Base-by-base conservation (phyloP, 2,329 filamentous ascomycete genomes). In the Clarireedia sp. region DNA sequence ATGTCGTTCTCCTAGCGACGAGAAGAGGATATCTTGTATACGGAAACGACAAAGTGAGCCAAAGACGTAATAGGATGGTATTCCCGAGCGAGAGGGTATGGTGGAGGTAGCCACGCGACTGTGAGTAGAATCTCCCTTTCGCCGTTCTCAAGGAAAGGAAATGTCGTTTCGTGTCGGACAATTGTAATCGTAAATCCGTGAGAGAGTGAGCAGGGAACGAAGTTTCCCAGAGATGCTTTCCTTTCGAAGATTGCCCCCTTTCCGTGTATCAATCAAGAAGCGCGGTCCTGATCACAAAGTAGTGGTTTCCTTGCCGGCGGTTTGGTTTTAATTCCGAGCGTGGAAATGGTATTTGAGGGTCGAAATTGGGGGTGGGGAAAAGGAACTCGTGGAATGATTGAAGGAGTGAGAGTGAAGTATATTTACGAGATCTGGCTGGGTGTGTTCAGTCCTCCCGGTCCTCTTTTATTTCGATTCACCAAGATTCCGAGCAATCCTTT, bases 91-190 rank as follows among this genome's bases (percentile, higher is more conserved):
- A 36, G 16, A 49, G n/a, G 45, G 24, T 26, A 53, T 14, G 46
- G 33, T 43, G 46, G 24, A 50, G 38, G 46, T 55, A 55, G 52
- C 52, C 52, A 55, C 52, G 52, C 46, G 26, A 50, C 46, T 50
- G 50, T 50, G 38, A 26, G 24, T 16, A 36, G 24, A 7, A 17
- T 26, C 7, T 46, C 14, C 17, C 21, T 23, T 16, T 46, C 10
- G 21, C 29, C 19, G 23, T 24, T n/a, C 16, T 46, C 23, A 46
- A 46, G 19, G 43, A 46, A 16, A 46, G 21, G 21, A 24, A 23
- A 46, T 46, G 43, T 5, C 24, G 14, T 46, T 46, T 46, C 21
- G 19, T 46, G 43, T 46, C 43, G 24, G 44, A 50, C 51, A 55
- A 50, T 48, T 24, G 51, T 41, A 45, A 24, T 49, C 36, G 26